Evolutionary conservation across 371 early-diverging fungal genomes (phyloP), one percentile per base, ranked within the genome.

Genomic region (Gilbertella persicaria): DNA sequence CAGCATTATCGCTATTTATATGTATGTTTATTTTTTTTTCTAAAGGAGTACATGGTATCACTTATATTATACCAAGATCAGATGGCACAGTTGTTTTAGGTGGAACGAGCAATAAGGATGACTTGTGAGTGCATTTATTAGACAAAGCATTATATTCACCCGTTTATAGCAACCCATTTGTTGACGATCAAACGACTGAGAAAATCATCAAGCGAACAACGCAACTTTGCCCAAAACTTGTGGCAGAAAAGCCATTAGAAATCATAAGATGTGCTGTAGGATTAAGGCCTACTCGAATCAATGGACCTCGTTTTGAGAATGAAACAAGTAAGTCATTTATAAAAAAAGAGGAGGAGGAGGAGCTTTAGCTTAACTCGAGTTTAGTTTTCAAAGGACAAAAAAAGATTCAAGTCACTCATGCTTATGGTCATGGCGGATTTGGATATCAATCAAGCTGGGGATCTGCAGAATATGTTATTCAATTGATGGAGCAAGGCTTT

Each of bases 371-470:
- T 21, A 16, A 30, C 30, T 29, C 49, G 57, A 19, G 4, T 57
- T 50, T 2, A 30, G 29, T 17, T 28, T 45, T 17, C 21, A 38
- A 17, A 26, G 36, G 6, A 16, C 16, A 12, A 37, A 36, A 5
- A 63, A n/a, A n/a, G n/a, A n/a, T 87, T 8, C 25, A 84, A 29
- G 67, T 90, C 2, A 78, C 82, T 9, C 88, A 91, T 67, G 85
- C 86, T 50, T 91, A 91, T 71, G 94, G 94, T 0, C 94, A 93
- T 67, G 89, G 89, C 21, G 87, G 88, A 0, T 85, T 77, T 54
- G 90, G 87, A 62, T 73, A 67, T 58, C 86, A 88, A 61, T 78
- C 82, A 17, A 88, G 88, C 58, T 90, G 90, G 89, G 92, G 90
- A 10, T 73, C 83, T 44, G 86, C 88, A 3, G 67, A 75, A 36